Evolutionary conservation across 169 alveolate species (phyloP), one percentile per base, ranked within the genome.

Genomic region (Theileria sp.): DNA sequence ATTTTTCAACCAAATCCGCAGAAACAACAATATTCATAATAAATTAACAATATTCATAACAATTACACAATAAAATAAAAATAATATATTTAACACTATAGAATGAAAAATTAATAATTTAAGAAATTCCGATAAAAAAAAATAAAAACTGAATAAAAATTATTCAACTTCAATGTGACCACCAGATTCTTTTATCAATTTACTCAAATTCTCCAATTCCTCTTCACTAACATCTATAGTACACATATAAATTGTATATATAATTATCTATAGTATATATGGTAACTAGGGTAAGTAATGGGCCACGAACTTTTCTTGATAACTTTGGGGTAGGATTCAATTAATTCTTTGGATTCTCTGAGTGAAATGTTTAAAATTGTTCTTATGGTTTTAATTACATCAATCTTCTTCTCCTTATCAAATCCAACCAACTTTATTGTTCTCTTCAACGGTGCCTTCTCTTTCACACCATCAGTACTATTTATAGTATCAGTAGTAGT

Each of bases 321-420:
- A 36, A 86, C 86, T 58, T 87, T 87, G 1, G 96, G 96, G 49
- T 82, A 79, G 36, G 88, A 79, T 70, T 93, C 96, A 26, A 93
- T 95, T 73, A 92, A 86, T 51, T 93, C 95, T 76, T 93, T 93
- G 7, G 94, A 84, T 72, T 93, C 96, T 71, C 87, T 83, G 38
- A 93, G 81, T 6, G 94, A 94, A 34, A 93, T 86, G 30, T 88
- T 92, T 13, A 94, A 83, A 23, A 93, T 60, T 9, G 92, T 93
- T 26, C 96, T 76, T 15, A 93, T 93, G 28, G 89, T 92, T 76
- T 93, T 93, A 68, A 93, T 92, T 7, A 92, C 92, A 21, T 92
- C 92, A 21, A 93, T 92, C 80, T 93, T 92, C 87, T 92, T 92
- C 38, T 79, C 77, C 19, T 84, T 85, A 62, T 91, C 95, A 80